Percentiles rank a stretch among this genome's conserved stretches.
phyloP scores from a whole-genome alignment of 371 early-diverging fungal genomes.

The Blakeslea trispora region DNA sequence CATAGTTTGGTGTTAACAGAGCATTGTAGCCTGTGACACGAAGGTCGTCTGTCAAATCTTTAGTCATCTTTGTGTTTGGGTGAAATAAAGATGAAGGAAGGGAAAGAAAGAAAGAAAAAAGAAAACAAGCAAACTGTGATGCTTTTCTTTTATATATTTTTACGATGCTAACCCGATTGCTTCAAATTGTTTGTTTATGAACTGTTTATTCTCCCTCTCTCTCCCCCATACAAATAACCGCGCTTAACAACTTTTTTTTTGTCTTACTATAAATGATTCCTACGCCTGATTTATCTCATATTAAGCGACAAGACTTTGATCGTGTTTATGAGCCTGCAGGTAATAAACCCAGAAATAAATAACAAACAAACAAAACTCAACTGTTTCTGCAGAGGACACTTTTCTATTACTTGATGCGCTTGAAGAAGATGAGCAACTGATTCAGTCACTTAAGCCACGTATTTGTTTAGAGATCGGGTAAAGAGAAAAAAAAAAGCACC shows the following conservation, averaged over 20 bases:
- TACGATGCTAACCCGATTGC: neutral
- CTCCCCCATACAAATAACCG: neutral
- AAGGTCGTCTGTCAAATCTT: slow-evolving; percentile 27
- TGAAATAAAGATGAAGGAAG: neutral
- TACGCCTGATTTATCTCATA: slow-evolving; percentile 77
- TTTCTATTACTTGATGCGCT: slow-evolving; percentile 90
- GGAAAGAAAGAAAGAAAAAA: slow-evolving; percentile 19
- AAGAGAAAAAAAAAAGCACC: neutral
- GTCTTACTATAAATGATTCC: slow-evolving; percentile 62
- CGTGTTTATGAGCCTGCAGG: slow-evolving; percentile 90
- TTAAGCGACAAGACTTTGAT: slow-evolving; percentile 64
- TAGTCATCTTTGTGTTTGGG: slow-evolving; percentile 1
- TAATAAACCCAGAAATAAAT: slow-evolving; percentile 19
- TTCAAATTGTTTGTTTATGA: slow-evolving; percentile 2
- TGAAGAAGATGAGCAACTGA: slow-evolving; percentile 67
- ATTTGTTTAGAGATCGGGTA: slow-evolving; percentile 89
- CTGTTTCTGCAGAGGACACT: slow-evolving; percentile 76
- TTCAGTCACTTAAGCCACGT: slow-evolving; percentile 60
- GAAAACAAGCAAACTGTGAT: slow-evolving; percentile 4
- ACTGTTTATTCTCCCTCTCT: neutral
- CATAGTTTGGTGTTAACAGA: slow-evolving; percentile 39
- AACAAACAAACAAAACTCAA: neutral
- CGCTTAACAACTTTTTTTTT: slow-evolving; percentile 5
- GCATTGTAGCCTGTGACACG: slow-evolving; percentile 47
- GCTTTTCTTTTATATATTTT: neutral